Percentiles rank a stretch among this genome's conserved stretches.
Conservation (phyloP, 2,329 filamentous ascomycete species). For the Clonostachys rhizophaga region DNA sequence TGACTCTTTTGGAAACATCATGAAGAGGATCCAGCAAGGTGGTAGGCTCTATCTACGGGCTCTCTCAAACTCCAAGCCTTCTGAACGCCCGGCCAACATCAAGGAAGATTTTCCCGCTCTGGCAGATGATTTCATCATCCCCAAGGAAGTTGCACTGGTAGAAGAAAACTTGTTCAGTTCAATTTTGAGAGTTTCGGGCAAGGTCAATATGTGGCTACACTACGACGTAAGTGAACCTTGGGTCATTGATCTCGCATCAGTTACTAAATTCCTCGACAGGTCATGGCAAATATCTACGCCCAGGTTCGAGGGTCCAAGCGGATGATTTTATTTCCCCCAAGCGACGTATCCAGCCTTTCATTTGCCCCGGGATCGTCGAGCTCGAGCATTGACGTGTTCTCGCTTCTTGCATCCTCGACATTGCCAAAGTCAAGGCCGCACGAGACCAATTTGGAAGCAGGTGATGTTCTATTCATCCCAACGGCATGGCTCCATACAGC, state of each 20-base stretch:
- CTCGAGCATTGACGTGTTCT: slow-evolving; percentile 71
- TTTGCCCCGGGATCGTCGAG: slow-evolving; percentile 77
- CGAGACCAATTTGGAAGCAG: slow-evolving; percentile 61
- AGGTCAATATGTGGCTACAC: slow-evolving; percentile 84
- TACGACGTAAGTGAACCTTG: slow-evolving; percentile 59
- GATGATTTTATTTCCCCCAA: slow-evolving; percentile 73
- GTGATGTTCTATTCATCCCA: slow-evolving; percentile 77
- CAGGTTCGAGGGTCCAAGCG: slow-evolving; percentile 72
- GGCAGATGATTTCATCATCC: slow-evolving; percentile 65
- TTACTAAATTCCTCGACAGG: slow-evolving; percentile 31
- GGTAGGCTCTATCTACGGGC: slow-evolving; percentile 73
- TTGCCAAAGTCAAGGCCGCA: slow-evolving; percentile 54
- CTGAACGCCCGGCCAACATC: slow-evolving; percentile 65
- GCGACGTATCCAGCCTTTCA: slow-evolving; percentile 63
- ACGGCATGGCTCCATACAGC: slow-evolving; percentile 82
- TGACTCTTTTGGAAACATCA: slow-evolving; percentile 62
- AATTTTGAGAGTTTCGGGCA: slow-evolving; percentile 73
- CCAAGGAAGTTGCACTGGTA: slow-evolving; percentile 54
- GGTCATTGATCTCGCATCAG: neutral
- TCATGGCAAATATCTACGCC: slow-evolving; percentile 83
- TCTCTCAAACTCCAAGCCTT: slow-evolving; percentile 64
- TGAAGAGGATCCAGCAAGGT: slow-evolving; percentile 45
- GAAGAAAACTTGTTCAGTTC: slow-evolving; percentile 68
- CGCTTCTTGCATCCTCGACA: slow-evolving; percentile 29
- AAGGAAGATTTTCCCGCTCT: slow-evolving; percentile 67